phyloP scores from a whole-genome alignment of 306 rosid genomes.

The Medicago truncatula region DNA sequence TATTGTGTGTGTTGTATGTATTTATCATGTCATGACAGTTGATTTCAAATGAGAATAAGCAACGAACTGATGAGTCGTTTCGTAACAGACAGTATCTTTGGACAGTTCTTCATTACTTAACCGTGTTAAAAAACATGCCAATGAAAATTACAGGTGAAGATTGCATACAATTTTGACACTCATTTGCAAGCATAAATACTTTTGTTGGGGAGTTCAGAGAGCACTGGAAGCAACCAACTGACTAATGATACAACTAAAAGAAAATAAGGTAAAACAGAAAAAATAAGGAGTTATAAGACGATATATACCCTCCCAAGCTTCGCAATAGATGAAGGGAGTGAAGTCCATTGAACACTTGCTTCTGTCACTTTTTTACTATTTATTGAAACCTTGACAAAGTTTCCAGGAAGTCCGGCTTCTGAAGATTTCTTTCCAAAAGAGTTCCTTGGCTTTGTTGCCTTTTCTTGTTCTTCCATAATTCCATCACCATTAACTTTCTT shows the following conservation, averaged over 20 bases:
- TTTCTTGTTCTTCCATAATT: slow-evolving; percentile 61
- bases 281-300: slow-evolving; percentile 22
- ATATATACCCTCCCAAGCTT: slow-evolving; percentile 89
- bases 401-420: slow-evolving; percentile 72
- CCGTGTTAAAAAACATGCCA: too few species aligned
- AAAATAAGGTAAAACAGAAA: slow-evolving; percentile 15
- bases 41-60: too few species aligned
- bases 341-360: slow-evolving; percentile 78
- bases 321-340: slow-evolving; percentile 84
- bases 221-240: background rate
- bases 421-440: slow-evolving; percentile 71
- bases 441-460: slow-evolving; percentile 58
- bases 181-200: background rate
- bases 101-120: too few species aligned
- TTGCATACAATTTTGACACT: background rate
- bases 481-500: slow-evolving; percentile 69
- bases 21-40: too few species aligned
- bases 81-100: too few species aligned
- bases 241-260: background rate
- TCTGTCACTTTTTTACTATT: slow-evolving; percentile 73
- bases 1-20: too few species aligned
- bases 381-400: slow-evolving; percentile 73
- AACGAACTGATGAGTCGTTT: too few species aligned
- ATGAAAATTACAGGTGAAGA: too few species aligned
- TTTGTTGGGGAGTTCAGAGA: background rate